These are phyloP conservation scores for Rauvolfia tetraphylla DNA, from an alignment of 257 asterid genomes.

Conservation along the genomic window DNA sequence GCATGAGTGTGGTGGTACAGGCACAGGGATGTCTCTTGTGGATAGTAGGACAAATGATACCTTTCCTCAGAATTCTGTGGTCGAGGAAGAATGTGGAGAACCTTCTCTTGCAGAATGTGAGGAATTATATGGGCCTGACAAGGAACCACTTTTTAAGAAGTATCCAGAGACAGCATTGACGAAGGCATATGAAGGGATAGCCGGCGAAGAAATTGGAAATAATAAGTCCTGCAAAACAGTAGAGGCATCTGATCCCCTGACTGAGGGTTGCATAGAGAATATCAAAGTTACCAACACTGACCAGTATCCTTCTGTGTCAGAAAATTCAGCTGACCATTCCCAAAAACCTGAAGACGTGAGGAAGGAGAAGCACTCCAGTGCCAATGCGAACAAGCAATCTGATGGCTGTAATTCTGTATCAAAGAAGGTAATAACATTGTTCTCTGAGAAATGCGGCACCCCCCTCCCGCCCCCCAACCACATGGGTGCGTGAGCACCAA, in stretches of 20 bases:
- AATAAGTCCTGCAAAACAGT: slow-evolving; percentile 19
- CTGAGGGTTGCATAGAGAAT: slow-evolving; percentile 21
- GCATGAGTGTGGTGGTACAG: slow-evolving; percentile 31
- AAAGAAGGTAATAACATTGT: slow-evolving; percentile 32
- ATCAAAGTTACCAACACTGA: slow-evolving; percentile 24
- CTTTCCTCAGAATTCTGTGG: slow-evolving; percentile 32
- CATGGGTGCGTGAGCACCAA: too few species aligned
- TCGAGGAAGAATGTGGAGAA: slow-evolving; percentile 46
- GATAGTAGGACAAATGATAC: slow-evolving; percentile 24
- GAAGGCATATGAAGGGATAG: slow-evolving; percentile 24
- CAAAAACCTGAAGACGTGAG: slow-evolving; percentile 28
- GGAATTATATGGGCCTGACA: slow-evolving; percentile 91
- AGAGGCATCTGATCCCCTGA: slow-evolving; percentile 28
- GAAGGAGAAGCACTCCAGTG: slow-evolving; percentile 38
- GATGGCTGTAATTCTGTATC: slow-evolving; percentile 33
- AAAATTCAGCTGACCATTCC: slow-evolving; percentile 31
- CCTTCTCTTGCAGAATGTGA: slow-evolving; percentile 73
- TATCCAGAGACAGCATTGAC: slow-evolving; percentile 44
- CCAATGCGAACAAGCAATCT: slow-evolving; percentile 37
- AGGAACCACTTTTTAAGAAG: slow-evolving; percentile 54
- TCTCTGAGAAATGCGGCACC: not conserved
- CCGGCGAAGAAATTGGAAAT: slow-evolving; percentile 21
- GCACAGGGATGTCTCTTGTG: slow-evolving; percentile 26
- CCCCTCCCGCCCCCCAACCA: not conserved
- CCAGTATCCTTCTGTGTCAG: slow-evolving; percentile 15